Base-by-base conservation (phyloP, 208 protist genomes). In the Crithidia bombi region DNA sequence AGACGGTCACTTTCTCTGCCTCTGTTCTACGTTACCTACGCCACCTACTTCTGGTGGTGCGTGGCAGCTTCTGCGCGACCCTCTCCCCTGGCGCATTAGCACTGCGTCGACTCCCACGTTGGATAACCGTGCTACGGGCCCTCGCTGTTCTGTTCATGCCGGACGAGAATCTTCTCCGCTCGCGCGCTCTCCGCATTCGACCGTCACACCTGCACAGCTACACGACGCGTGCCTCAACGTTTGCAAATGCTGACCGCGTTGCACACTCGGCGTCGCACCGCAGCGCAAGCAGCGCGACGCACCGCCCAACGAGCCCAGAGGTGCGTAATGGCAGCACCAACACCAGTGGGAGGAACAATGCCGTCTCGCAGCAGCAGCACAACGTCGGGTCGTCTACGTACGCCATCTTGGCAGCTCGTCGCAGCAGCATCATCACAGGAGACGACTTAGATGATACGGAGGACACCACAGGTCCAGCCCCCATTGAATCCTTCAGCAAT, bases 121-220 rank as follows among this genome's bases (percentile, higher is more conserved):
- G 78, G 58, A 55, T 62, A 19, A 67, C 66, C 1, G 32, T 95
- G 17, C 59, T 95, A 25, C 71, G 77, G 44, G 83, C 78, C 14
- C 75, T 79, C 1, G 87, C 91, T 6, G 57, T 93, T 2, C 82
- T 96, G 28, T 96, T 96, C 64, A 82, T 82, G 70, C 82, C 79
- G 2, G 64, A 86, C n/a, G 72, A 66, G 49, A 70, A 63, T 47
- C 21, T 64, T 33, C 30, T 63, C 54, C 69, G 63, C 28, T 23
- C 71, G 19, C 63, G 71, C 43, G 47, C 30, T 5, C 71, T 38
- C 12, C 71, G 58, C 38, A 28, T 58, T 25, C 71, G 71, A n/a
- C 41, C 71, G 1, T 30, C 57, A 17, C 61, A 70, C 19, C 64
- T 77, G 54, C 71, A 71, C 26, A 66, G 55, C 57, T 71, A 71